Evolutionary conservation across 768 basidiomycete genomes (phyloP), one percentile per base, ranked within the genome.

Genomic region (Sporobolomyces phaffii): DNA sequence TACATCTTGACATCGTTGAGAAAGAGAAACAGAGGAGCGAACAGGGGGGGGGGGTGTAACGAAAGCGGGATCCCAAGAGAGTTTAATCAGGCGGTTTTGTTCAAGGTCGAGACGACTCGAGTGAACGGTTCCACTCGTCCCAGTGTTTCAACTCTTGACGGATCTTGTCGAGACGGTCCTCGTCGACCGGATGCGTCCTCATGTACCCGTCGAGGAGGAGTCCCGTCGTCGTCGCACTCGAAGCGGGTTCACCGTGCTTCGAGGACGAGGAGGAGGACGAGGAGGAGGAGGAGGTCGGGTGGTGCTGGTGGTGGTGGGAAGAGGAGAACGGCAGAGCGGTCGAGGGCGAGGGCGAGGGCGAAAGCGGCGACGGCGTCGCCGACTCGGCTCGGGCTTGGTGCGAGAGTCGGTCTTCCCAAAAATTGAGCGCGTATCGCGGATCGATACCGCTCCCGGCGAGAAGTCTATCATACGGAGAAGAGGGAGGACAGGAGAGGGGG

Each of bases 371-470:
- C n/a, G n/a, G n/a, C n/a, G n/a, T n/a, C n/a, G n/a, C n/a, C n/a
- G n/a, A n/a, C n/a, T n/a, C n/a, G n/a, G n/a, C n/a, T n/a, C n/a
- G n/a, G n/a, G n/a, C n/a, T n/a, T n/a, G n/a, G n/a, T n/a, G 57
- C 26, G 76, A 61, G 18, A 80, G 72, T 1, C 79, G 75, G 22
- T 74, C 65, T 56, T 90, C 85, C 90, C 93, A 97, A 76, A 96
- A 94, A 18, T 79, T 80, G 48, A 92, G 82, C 10, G 94, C 89
- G 50, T 81, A 80, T 40, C 87, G 84, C 4, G 93, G 89, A 78
- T 96, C 90, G 75, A 88, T 97, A 8, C 91, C 90, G 0, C 93
- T 88, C 75, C 91, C 84, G 0, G 93, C 91, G 40, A 99, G 84
- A n/a, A 99, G 80, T 67, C 92, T 92, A n/a, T n/a, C n/a, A n/a